Evolutionary conservation across 352 stramenopile species (phyloP), one percentile per base, ranked within the genome.

Genomic region (Globisporangium takayamanum): DNA sequence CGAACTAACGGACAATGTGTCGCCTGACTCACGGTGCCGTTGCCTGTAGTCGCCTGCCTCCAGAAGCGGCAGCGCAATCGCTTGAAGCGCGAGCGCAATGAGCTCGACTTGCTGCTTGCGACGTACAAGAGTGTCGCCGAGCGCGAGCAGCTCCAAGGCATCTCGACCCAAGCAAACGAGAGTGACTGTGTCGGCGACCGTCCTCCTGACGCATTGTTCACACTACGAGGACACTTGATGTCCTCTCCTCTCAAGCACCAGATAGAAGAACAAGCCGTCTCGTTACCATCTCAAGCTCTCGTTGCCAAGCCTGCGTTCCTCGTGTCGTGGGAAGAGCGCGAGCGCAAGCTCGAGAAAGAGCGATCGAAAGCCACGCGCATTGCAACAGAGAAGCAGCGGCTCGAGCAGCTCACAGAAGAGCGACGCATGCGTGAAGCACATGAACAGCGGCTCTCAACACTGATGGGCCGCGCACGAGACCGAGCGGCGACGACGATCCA

Each of bases 291-390:
- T 6, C 44, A 18, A 12, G 5, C 44, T 1, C 44, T 42, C n/a
- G 47, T 39, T 28, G 16, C 46, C 53, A 84, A 83, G 26, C 78
- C 80, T 3, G 57, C 65, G 2, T 82, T 92, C 47, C 68, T 89
- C 42, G 80, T 81, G 67, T 87, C 73, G 5, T 92, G 78, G 75
- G 78, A 92, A 61, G 78, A 92, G 62, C 74, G 83, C 7, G 78
- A 89, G 60, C 67, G 68, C 14, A 74, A 71, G 44, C 57, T 80
- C 30, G 75, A 87, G 47, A 90, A 92, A 51, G 76, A 87, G 25
- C 30, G 67, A 0, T 74, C 71, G 18, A 88, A 85, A 55, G 57
- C 67, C 0, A 64, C 78, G 30, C 78, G 79, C 16, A 90, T 93
- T 28, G 69, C 84, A 16, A 67, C 84, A 0, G 80, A 93, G 56